phyloP scores from a whole-genome alignment of 257 asterid species.

The Avicennia marina region DNA sequence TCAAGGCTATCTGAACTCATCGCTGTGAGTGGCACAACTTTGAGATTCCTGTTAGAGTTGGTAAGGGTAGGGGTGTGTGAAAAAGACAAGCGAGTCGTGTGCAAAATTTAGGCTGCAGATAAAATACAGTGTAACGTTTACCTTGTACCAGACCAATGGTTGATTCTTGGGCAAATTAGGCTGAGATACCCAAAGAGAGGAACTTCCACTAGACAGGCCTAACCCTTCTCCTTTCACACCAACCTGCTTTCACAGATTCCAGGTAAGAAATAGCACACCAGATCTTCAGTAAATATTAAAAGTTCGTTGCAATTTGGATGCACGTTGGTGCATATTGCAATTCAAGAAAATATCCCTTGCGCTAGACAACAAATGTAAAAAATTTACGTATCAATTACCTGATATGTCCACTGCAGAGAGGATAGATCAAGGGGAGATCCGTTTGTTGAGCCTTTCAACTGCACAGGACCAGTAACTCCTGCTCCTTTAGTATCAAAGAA shows the following conservation, averaged over 20 bases:
- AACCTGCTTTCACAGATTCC: constrained; percentile 41
- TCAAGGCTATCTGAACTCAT: too few species aligned
- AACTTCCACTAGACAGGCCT: constrained; percentile 52
- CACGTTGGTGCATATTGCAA: too few species aligned
- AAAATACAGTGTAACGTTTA: constrained; percentile 14
- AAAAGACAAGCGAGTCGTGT: too few species aligned
- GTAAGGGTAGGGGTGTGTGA: too few species aligned
- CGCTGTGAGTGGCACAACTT: too few species aligned
- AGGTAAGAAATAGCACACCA: too few species aligned
- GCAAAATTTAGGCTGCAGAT: neutral
- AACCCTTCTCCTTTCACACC: constrained; percentile 79
- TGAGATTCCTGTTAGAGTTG: neutral
- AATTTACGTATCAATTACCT: constrained; percentile 44
- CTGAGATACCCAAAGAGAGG: constrained; percentile 63
- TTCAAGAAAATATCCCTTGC: neutral
- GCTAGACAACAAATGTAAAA: neutral
- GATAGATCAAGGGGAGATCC: constrained; percentile 56
- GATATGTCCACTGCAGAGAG: constrained; percentile 58
- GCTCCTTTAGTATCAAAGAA: constrained; percentile 53
- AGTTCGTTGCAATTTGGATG: too few species aligned
- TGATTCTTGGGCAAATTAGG: constrained; percentile 64
- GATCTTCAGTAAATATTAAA: too few species aligned
- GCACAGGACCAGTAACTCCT: constrained; percentile 65
- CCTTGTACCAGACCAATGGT: constrained; percentile 94
- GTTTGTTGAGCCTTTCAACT: constrained; percentile 36